Evolutionary conservation across 495 filamentous ascomycete genomes (phyloP), one percentile per base, ranked within the genome.

Genomic region (Hypoxylon subgilvum): DNA sequence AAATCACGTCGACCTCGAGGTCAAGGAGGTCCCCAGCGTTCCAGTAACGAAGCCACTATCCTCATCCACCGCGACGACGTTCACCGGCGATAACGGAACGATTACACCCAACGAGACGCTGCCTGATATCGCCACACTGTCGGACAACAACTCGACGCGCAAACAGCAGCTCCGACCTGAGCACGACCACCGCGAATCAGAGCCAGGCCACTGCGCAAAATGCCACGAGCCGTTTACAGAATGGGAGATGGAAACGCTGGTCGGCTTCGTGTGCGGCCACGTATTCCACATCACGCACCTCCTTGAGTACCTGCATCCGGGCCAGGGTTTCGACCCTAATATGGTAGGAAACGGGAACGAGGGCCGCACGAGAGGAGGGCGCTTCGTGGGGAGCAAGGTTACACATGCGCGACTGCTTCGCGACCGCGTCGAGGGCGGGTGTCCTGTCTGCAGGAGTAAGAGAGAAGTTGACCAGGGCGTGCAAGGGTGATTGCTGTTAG

Each of bases 221-320:
- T 92, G 89, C 66, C 76, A 80, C 28, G 78, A 81, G 43, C 72
- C 82, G 1, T 87, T 89, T 64, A 65, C 73, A 22, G 74, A 77
- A 53, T 72, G 65, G 82, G 89, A 92, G 65, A 79, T 74, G 43
- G 86, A 93, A 57, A 89, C 90, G 6, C 83, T 98, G 6, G 82
- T 97, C 6, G 92, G 89, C 23, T 98, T 97, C 59, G 88, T 89
- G 4, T 98, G 94, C 70, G 87, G 89, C 0, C 92, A 98, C 65
- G 82, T 92, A 23, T 98, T 92, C 73, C 94, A 98, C 61, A 77
- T 97, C 5, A 79, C 84, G 6, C 94, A 96, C 65, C 73, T 98
- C 10, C 80, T 90, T 1, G 74, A 73, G 57, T 65, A 79, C 36
- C 40, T 83, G 47, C 64, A 79, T 23, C 77, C 76, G 0, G 76